Base-by-base conservation (phyloP, 139 green algal genomes). In the Picochlorum costavermella region DNA sequence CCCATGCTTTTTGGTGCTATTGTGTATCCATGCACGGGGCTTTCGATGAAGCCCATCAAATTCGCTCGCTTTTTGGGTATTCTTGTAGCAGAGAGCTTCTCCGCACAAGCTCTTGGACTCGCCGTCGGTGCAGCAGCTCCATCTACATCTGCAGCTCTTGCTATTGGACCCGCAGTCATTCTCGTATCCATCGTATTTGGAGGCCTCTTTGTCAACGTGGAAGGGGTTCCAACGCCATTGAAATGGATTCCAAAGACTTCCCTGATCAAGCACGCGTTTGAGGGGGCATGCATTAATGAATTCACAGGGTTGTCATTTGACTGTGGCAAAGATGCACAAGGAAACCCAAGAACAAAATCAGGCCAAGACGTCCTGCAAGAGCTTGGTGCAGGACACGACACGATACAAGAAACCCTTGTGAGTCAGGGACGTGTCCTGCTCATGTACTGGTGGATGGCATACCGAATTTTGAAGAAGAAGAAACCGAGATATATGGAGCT, bases 161-260 rank as follows among this genome's bases (percentile, higher is more conserved):
- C 88, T 48, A 83, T 98, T n/a, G 92, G 92, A 4, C 92, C 92
- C 4, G 86, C 84, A 16, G 76, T 96, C 50, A 97, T 97, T 82
- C 66, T 92, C 14, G 61, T 97, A 25, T 94, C 86, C 75, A 96
- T 97, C 60, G 86, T 98, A 30, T 95, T 96, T 67, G 90, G 91
- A 3, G 88, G 91, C 4, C 84, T 87, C 64, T 97, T 95, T 71
- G 81, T 90, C 44, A 95, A 96, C 56, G 56, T 75, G 2, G 64
- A 65, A 37, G 87, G 82, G 57, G 83, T 88, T 30, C 88, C 84
- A 4, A 44, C 58, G 2, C 55, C 73, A 14, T 75, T 96, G 64
- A 69, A 74, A 29, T 95, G 86, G 83, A 65, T 96, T 45, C 86
- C 90, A 11, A 65, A 73, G 51, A 70, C 76, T 30, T 88, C 74